Evolutionary conservation across 139 green algal species (phyloP).

Genomic region (Marvania coccoides): DNA sequence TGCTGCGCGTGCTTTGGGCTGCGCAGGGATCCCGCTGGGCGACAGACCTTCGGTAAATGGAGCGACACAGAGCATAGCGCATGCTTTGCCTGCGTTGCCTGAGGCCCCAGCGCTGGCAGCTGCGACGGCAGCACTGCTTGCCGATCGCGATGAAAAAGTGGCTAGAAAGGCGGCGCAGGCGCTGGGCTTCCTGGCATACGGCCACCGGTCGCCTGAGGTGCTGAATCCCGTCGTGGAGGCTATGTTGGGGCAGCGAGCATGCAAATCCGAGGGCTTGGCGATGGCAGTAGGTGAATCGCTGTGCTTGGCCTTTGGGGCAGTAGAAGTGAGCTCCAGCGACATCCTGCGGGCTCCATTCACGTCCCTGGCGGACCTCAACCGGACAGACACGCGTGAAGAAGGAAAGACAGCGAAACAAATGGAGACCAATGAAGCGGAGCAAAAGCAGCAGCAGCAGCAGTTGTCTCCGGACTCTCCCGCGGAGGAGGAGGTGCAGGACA

Average conservation of each 20-base stretch:
- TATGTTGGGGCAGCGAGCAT: conserved; percentile 34
- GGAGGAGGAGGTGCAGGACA: conserved; percentile 13
- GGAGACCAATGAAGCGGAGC: too few species aligned
- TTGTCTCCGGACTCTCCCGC: neutral
- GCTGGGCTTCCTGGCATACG: conserved; percentile 22
- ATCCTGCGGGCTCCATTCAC: conserved; percentile 43
- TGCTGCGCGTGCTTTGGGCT: conserved; percentile 12
- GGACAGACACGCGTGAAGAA: too few species aligned
- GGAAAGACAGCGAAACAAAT: too few species aligned
- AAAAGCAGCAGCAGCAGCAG: neutral
- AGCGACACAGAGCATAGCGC: too few species aligned
- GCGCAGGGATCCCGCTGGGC: neutral
- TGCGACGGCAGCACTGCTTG: conserved; percentile 2
- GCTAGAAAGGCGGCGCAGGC: conserved; percentile 18
- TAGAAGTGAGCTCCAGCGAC: conserved; percentile 32
- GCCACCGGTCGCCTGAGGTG: neutral
- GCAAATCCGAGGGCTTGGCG: conserved; percentile 61
- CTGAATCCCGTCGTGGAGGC: conserved; percentile 12
- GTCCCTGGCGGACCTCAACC: conserved; percentile 22
- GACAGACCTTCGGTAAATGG: too few species aligned
- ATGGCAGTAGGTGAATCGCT: conserved; percentile 78
- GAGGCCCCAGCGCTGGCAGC: neutral
- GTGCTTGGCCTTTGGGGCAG: conserved; percentile 61
- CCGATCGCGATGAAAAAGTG: conserved; percentile 43
- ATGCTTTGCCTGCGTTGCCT: neutral